These are phyloP conservation scores for Lyophyllum semitale DNA, from an alignment of 768 basidiomycete genomes.

Conservation along the genomic window DNA sequence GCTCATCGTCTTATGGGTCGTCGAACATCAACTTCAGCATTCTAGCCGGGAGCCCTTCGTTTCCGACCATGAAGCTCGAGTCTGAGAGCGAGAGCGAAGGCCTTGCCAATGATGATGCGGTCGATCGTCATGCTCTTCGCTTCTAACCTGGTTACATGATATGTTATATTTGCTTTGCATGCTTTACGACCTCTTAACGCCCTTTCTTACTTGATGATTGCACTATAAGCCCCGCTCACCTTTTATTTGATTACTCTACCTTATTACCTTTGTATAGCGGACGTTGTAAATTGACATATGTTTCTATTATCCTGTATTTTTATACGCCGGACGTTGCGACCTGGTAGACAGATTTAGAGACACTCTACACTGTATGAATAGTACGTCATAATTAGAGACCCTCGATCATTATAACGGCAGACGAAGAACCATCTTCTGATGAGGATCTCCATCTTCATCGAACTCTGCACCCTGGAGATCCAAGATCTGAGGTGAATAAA, in stretches of 20 bases:
- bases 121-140: slow-evolving; percentile 38
- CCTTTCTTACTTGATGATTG: slow-evolving; percentile 25
- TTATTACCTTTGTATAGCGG: slow-evolving; percentile 30
- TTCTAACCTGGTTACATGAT: slow-evolving; percentile 25
- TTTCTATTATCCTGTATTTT: slow-evolving; percentile 31
- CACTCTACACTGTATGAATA: neutral
- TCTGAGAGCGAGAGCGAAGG: slow-evolving; percentile 74
- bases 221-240: slow-evolving; percentile 8
- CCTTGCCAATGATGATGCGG: slow-evolving; percentile 50
- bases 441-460: slow-evolving; percentile 83
- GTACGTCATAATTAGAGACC: neutral
- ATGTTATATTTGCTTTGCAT: slow-evolving; percentile 18
- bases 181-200: slow-evolving; percentile 32
- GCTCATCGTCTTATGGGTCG: slow-evolving; percentile 62
- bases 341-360: neutral
- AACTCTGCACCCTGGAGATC: slow-evolving; percentile 64
- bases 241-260: slow-evolving; percentile 20
- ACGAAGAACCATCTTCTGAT: slow-evolving; percentile 77
- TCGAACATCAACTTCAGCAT: slow-evolving; percentile 85
- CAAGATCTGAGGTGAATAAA: slow-evolving; percentile 24
- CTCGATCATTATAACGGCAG: slow-evolving; percentile 36
- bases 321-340: slow-evolving; percentile 26
- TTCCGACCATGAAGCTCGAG: slow-evolving; percentile 63
- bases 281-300: slow-evolving; percentile 29
- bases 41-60: slow-evolving; percentile 66